Evolutionary conservation across 805 yeast species (phyloP), one percentile per base, ranked within the genome.

Genomic region (Debaryomyces hansenii): DNA sequence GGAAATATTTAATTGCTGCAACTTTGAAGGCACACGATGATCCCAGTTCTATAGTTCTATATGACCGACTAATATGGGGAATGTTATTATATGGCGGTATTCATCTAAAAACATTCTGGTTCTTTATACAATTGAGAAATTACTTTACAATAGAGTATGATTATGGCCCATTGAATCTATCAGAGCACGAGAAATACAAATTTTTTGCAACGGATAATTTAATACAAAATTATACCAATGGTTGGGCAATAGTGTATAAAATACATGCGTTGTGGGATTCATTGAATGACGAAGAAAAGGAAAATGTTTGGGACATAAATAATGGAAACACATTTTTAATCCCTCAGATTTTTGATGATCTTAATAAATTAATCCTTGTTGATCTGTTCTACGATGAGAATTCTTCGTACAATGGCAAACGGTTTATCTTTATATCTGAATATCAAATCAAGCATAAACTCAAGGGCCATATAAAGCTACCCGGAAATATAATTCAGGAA

Each of bases 31-130:
- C 61, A 1, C 46, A 51, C 1, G 80, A 75, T 46, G 79, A 78
- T 54, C 69, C 76, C 0, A 45, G 58, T 0, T 54, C 64, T 2
- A 42, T 64, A 3, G 36, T 44, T 2, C 52, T 75, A 4, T 67
- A 70, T 41, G 69, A 73, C 37, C 63, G 68, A 27, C 62, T 79
- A 1, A 43, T 77, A 1, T 70, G 75, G 65, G 77, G 76, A 0
- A 48, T 78, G 7, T 34, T 75, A 6, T 50, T 78, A 37, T 67
- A 64, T 46, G 83, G 83, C 12, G 78, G 75, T 0, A 55, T 70
- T 21, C 77, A 74, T 47, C 20, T 76, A 8, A 69, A 65, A 37
- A 57, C 69, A 2, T 50, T 79, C 15, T 70, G 75, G 73, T 68
- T 76, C 37, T 76, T 78, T 51, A 63, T 63, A 44, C 58, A 62